Conservation (phyloP, 208 protist genomes). For the Leishmania braziliensis region DNA sequence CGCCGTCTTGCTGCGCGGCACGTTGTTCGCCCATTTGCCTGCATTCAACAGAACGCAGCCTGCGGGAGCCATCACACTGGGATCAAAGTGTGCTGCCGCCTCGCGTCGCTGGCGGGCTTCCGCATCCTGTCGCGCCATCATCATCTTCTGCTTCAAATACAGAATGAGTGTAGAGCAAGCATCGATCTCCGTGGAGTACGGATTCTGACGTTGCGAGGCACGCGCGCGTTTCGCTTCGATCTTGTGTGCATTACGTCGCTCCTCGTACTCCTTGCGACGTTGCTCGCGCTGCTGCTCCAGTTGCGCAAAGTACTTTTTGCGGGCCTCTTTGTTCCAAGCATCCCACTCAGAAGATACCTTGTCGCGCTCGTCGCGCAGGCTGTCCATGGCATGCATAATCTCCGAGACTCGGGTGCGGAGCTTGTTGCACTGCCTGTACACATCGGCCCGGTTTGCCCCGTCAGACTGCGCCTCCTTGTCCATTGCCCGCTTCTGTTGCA, state of each 20-base stretch:
- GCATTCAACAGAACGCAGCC: conserved; percentile 76
- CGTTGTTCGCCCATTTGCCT: conserved; percentile 50
- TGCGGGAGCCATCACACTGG: conserved; percentile 45
- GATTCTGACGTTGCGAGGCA: conserved; percentile 61
- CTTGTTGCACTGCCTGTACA: conserved; percentile 65
- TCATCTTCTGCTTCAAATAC: conserved; percentile 72
- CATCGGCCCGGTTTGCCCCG: conserved; percentile 38
- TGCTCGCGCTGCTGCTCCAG: conserved; percentile 63
- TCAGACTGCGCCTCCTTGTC: conserved; percentile 52
- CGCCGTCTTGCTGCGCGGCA: conserved; percentile 25
- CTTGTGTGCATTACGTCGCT: conserved; percentile 62
- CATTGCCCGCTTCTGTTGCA: conserved; percentile 51
- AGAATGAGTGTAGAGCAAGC: conserved; percentile 57
- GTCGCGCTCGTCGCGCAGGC: conserved; percentile 40
- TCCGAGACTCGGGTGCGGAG: conserved; percentile 40
- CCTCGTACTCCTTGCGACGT: conserved; percentile 47
- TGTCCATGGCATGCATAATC: conserved; percentile 62
- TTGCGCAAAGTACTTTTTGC: conserved; percentile 59
- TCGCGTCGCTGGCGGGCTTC: conserved; percentile 46
- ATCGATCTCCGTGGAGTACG: conserved; percentile 62
- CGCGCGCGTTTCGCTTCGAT: conserved; percentile 52
- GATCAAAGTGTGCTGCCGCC: conserved; percentile 72
- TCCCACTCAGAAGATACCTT: conserved; percentile 57
- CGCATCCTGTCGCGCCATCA: conserved; percentile 64
- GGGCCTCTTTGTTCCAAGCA: conserved; percentile 63